These are phyloP conservation scores for Cladosporium cucumerinum DNA, from an alignment of 2,329 filamentous ascomycete genomes.

Conservation along the genomic window DNA sequence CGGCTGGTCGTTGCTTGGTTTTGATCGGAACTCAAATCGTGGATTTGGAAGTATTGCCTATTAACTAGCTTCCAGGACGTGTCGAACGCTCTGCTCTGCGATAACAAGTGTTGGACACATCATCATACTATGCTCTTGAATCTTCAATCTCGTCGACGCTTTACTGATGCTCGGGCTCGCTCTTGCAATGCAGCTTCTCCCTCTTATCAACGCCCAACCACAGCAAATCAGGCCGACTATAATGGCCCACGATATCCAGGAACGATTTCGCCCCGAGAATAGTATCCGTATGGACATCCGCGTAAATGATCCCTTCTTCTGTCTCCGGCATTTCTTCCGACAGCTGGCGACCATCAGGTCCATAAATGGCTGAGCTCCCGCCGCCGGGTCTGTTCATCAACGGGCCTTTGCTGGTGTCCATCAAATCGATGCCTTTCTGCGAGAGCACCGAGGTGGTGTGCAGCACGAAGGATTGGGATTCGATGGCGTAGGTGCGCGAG, in stretches of 20 bases:
- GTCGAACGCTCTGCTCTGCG: background rate
- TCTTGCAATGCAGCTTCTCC: slow-evolving; percentile 26
- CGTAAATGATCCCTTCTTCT: slow-evolving; percentile 50
- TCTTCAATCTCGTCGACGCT: background rate
- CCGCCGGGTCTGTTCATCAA: slow-evolving; percentile 43
- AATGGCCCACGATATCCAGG: slow-evolving; percentile 49
- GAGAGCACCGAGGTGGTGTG: slow-evolving; percentile 50
- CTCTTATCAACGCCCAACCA: slow-evolving; percentile 46
- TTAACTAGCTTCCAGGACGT: background rate
- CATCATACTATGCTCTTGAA: background rate
- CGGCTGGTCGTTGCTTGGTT: background rate
- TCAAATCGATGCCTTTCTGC: slow-evolving; percentile 42
- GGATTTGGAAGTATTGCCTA: background rate
- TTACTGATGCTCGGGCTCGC: background rate
- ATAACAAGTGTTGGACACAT: background rate
- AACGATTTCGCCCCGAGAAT: slow-evolving; percentile 43
- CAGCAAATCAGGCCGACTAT: slow-evolving; percentile 50
- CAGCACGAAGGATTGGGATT: slow-evolving; percentile 54
- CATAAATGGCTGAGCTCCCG: slow-evolving; percentile 51
- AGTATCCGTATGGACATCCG: slow-evolving; percentile 49
- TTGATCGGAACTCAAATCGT: background rate
- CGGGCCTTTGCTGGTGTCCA: slow-evolving; percentile 42
- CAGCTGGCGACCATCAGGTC: slow-evolving; percentile 50
- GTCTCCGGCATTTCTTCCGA: slow-evolving; percentile 38
- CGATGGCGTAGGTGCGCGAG: slow-evolving; percentile 56